Evolutionary conservation across 176 grass and related monocot genomes (phyloP).

Genomic region (Oryza punctata): DNA sequence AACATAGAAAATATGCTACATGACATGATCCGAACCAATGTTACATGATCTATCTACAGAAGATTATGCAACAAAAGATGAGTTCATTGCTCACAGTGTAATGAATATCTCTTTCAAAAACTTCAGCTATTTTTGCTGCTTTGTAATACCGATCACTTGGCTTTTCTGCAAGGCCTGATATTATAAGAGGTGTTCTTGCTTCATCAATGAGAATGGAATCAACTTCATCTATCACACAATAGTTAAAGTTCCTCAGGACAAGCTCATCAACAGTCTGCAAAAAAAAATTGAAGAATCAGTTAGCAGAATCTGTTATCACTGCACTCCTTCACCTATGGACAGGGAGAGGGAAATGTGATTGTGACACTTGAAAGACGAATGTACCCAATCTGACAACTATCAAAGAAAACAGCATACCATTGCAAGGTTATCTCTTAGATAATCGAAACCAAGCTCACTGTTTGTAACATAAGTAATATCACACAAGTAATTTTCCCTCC

Average conservation of each 20-base stretch:
- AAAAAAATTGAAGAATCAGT: constrained; percentile 29
- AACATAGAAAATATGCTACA: constrained; percentile 3
- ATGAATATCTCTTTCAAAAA: constrained; percentile 92
- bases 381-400: constrained; percentile 17
- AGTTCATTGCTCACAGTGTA: constrained; percentile 73
- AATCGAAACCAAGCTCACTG: constrained; percentile 99
- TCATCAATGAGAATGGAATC: constrained; percentile 99
- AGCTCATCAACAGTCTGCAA: constrained; percentile 94
- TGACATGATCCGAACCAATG: not conserved
- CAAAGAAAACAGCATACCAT: constrained; percentile 62
- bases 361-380: not conserved
- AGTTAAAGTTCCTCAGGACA: constrained; percentile 97
- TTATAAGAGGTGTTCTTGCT: constrained; percentile 97
- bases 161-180: constrained; percentile 91
- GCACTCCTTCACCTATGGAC: not conserved
- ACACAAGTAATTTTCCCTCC: constrained; percentile 92
- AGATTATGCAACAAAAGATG: constrained; percentile 30
- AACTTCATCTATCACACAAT: constrained; percentile 99
- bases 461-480: constrained; percentile 99
- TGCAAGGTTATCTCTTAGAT: constrained; percentile 95
- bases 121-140: constrained; percentile 93
- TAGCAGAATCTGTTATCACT: constrained; percentile 10
- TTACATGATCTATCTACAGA: constrained; percentile 11
- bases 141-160: constrained; percentile 94
- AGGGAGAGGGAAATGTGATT: constrained; percentile 10